phyloP scores from a whole-genome alignment of 2,329 filamentous ascomycete genomes.

The Sporothrix schenckii region DNA sequence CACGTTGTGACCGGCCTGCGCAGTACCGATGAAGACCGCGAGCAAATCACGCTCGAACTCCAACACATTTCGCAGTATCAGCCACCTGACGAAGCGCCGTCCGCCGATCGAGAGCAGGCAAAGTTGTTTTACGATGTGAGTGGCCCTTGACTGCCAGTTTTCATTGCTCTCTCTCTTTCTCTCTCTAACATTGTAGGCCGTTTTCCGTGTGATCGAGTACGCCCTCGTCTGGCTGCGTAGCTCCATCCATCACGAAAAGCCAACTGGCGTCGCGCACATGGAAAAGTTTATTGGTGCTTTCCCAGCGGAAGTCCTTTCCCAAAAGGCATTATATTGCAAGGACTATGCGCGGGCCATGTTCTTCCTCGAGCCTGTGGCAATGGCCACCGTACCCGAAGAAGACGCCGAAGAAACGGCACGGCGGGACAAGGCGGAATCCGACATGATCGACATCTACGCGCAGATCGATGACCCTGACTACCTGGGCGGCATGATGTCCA shows the following conservation, averaged over 20 bases:
- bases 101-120: constrained; percentile 71
- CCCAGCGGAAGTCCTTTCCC: constrained; percentile 73
- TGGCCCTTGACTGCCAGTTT: neutral
- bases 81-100: constrained; percentile 53
- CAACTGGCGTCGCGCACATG: constrained; percentile 52
- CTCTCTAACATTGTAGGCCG: constrained; percentile 59
- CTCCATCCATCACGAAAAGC: constrained; percentile 80
- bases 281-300: constrained; percentile 62
- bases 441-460: constrained; percentile 90
- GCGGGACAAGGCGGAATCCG: constrained; percentile 65
- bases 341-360: constrained; percentile 91
- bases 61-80: constrained; percentile 70
- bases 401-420: constrained; percentile 53
- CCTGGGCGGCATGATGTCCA: constrained; percentile 88
- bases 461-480: constrained; percentile 98
- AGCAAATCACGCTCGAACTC: constrained; percentile 72
- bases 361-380: constrained; percentile 82
- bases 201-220: constrained; percentile 91
- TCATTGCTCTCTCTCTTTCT: neutral
- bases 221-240: constrained; percentile 73
- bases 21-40: constrained; percentile 56
- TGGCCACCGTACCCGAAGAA: constrained; percentile 49
- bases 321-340: constrained; percentile 87
- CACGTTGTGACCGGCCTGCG: constrained; percentile 74
- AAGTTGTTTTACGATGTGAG: constrained; percentile 85